Conservation (phyloP, 495 filamentous ascomycete species). For the Cladorrhinum samala region DNA sequence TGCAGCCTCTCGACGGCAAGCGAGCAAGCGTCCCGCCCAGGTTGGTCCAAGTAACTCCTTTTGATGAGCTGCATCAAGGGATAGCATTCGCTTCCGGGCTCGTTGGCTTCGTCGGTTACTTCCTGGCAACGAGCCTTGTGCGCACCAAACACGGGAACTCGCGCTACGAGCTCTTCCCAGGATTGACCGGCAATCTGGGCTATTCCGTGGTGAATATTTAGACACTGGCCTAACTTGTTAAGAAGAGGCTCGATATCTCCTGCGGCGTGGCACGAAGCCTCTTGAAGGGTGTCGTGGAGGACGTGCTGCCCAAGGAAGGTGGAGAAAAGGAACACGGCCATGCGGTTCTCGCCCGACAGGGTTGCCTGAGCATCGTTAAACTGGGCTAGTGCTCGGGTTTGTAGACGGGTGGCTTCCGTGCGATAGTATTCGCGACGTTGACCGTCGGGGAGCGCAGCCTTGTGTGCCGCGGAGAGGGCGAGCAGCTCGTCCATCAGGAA, state of each 20-base stretch:
- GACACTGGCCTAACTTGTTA: constrained; percentile 32
- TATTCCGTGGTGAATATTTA: constrained; percentile 29
- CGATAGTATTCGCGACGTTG: constrained; percentile 20
- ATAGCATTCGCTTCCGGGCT: neutral
- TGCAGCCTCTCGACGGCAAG: constrained; percentile 8
- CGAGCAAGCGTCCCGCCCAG: neutral
- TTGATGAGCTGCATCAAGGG: constrained; percentile 1
- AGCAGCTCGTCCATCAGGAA: constrained; percentile 42
- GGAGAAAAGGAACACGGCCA: constrained; percentile 41
- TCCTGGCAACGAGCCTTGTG: neutral
- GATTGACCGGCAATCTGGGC: constrained; percentile 9
- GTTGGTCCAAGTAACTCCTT: neutral
- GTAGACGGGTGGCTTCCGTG: constrained; percentile 34
- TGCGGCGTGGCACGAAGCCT: neutral
- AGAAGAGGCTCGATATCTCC: constrained; percentile 33
- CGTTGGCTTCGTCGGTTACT: neutral
- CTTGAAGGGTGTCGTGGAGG: constrained; percentile 34
- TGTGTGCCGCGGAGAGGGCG: constrained; percentile 38
- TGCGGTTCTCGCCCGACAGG: constrained; percentile 28
- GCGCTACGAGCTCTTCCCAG: neutral
- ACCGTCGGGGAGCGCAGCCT: constrained; percentile 20
- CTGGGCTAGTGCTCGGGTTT: constrained; percentile 32
- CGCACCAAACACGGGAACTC: neutral
- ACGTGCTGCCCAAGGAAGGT: constrained; percentile 35
- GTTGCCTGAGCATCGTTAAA: constrained; percentile 27